phyloP scores from a whole-genome alignment of 83 land plant genomes.

The Diphasiastrum complanatum region DNA sequence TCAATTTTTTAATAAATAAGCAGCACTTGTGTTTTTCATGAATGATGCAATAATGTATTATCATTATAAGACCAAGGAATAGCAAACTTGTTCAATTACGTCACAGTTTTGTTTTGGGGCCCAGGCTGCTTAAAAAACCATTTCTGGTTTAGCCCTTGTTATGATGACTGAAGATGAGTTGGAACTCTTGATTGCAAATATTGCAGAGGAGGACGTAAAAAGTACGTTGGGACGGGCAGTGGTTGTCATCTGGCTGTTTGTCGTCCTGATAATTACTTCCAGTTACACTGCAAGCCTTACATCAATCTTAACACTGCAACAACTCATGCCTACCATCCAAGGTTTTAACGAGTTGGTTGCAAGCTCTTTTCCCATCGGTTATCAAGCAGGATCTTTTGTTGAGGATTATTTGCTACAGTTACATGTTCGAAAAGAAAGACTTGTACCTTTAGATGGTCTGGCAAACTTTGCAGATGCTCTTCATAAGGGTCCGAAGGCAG shows the following conservation, averaged over 20 bases:
- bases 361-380: slow-evolving; percentile 66
- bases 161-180: background rate
- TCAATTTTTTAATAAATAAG: too few relatives aligned
- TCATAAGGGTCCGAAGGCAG: slow-evolving; percentile 46
- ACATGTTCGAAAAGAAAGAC: slow-evolving; percentile 59
- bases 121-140: too few relatives aligned
- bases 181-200: background rate
- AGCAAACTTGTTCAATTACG: too few relatives aligned
- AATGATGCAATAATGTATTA: too few relatives aligned
- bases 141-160: background rate
- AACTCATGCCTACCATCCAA: slow-evolving; percentile 61
- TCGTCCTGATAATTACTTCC: slow-evolving; percentile 80
- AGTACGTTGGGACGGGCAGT: slow-evolving; percentile 79
- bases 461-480: slow-evolving; percentile 53
- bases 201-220: slow-evolving; percentile 72
- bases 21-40: too few relatives aligned
- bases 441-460: slow-evolving; percentile 38
- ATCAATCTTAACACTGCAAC: slow-evolving; percentile 84
- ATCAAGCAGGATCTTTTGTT: slow-evolving; percentile 87
- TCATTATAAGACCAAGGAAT: too few relatives aligned
- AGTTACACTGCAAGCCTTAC: slow-evolving; percentile 97
- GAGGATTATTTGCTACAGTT: slow-evolving; percentile 72
- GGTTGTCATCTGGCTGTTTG: slow-evolving; percentile 87
- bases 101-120: too few relatives aligned
- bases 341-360: slow-evolving; percentile 69